These are phyloP conservation scores for Stentor coeruleus DNA, from an alignment of 73 alveolate genomes.

Conservation along the genomic window DNA sequence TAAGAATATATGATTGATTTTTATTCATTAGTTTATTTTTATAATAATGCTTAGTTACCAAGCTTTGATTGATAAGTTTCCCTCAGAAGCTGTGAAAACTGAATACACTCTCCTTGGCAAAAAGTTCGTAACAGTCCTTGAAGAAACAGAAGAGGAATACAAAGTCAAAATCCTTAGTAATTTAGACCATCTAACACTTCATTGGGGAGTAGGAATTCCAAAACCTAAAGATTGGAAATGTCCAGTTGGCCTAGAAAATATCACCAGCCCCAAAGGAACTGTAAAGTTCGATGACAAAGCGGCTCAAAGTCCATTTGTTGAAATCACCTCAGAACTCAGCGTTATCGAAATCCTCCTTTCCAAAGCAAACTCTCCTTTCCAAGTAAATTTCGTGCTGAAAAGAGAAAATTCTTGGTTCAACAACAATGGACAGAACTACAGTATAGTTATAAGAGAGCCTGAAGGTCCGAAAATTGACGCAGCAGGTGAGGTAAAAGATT, in stretches of 20 bases:
- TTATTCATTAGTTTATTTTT: too few relatives aligned
- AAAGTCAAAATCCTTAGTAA: neutral
- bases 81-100: neutral
- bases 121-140: neutral
- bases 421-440: constrained; percentile 1
- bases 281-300: constrained; percentile 4
- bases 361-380: neutral
- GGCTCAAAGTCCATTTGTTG: neutral
- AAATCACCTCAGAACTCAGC: neutral
- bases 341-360: neutral
- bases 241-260: neutral
- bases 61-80: neutral
- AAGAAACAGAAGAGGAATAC: neutral
- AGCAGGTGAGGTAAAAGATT: constrained; percentile 46
- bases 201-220: constrained; percentile 8
- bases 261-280: neutral
- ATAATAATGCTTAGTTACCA: neutral
- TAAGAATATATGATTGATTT: too few relatives aligned
- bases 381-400: neutral
- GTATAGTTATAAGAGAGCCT: neutral
- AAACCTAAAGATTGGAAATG: neutral
- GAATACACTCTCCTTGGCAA: neutral
- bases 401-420: neutral
- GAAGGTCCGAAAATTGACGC: neutral
- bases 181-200: neutral